Conservation (phyloP, 495 filamentous ascomycete species). For the Penicillium fimorum region DNA sequence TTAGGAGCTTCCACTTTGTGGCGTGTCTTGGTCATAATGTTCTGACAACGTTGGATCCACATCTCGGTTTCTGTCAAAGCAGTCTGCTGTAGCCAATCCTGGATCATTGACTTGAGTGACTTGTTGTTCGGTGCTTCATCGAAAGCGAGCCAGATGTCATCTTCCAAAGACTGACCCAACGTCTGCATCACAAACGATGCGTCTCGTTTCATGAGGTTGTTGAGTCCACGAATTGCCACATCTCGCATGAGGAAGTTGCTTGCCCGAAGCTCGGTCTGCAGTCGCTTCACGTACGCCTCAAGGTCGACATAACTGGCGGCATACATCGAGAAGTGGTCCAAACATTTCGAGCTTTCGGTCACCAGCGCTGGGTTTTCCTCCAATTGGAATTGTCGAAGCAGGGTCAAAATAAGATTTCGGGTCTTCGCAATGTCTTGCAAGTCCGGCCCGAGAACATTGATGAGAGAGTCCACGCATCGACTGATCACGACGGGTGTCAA, state of each 20-base stretch:
- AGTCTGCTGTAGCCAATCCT: conserved; percentile 89
- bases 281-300: conserved; percentile 70
- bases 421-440: conserved; percentile 92
- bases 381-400: conserved; percentile 77
- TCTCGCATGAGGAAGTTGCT: conserved; percentile 64
- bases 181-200: conserved; percentile 72
- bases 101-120: conserved; percentile 75
- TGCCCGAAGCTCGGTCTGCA: conserved; percentile 76
- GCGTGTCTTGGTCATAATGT: conserved; percentile 82
- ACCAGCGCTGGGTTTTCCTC: conserved; percentile 74
- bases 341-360: conserved; percentile 73
- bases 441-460: conserved; percentile 95
- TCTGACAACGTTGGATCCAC: conserved; percentile 88
- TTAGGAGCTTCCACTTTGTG: conserved; percentile 52
- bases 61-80: conserved; percentile 68
- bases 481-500: conserved; percentile 79
- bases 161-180: conserved; percentile 75
- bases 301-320: conserved; percentile 85
- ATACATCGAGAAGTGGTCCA: conserved; percentile 91
- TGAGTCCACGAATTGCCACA: conserved; percentile 82
- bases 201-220: conserved; percentile 92
- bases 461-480: conserved; percentile 86
- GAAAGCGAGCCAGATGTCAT: conserved; percentile 86
- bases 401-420: conserved; percentile 82
- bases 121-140: conserved; percentile 72